Evolutionary conservation across 495 filamentous ascomycete species (phyloP).

Genomic region (Penicillium lividum): DNA sequence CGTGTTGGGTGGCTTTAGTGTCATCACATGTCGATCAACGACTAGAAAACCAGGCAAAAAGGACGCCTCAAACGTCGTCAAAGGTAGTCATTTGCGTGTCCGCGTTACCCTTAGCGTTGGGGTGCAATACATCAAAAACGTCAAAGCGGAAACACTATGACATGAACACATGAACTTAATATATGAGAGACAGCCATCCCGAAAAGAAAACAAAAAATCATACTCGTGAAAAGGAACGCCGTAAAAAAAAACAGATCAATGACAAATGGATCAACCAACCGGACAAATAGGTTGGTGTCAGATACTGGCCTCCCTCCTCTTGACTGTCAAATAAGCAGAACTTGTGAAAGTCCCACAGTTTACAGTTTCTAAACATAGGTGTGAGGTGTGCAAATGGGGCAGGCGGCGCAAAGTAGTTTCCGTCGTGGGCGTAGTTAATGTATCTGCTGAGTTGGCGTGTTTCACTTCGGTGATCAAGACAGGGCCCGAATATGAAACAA

Average conservation of each 20-base stretch:
- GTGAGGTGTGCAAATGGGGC: background rate
- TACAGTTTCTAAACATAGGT: background rate
- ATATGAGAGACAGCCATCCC: constrained; percentile 14
- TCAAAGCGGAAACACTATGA: background rate
- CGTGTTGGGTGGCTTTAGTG: background rate
- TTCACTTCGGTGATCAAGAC: background rate
- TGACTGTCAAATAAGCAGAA: background rate
- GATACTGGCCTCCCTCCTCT: background rate
- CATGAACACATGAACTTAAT: constrained; percentile 3
- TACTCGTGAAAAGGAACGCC: background rate
- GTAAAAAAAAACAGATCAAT: constrained; percentile 3
- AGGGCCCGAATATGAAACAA: background rate
- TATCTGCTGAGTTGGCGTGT: background rate
- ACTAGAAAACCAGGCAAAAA: background rate
- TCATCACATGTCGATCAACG: background rate
- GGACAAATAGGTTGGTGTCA: background rate
- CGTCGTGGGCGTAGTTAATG: background rate
- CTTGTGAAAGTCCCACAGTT: background rate
- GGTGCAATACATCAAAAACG: constrained; percentile 6
- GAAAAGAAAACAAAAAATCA: background rate
- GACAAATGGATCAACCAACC: background rate
- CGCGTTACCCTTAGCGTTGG: background rate
- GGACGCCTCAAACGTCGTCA: background rate
- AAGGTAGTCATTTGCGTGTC: background rate
- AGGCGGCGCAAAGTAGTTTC: background rate